Evolutionary conservation across 2,329 filamentous ascomycete species (phyloP).

Genomic region (Amauroascus verrucosus): DNA sequence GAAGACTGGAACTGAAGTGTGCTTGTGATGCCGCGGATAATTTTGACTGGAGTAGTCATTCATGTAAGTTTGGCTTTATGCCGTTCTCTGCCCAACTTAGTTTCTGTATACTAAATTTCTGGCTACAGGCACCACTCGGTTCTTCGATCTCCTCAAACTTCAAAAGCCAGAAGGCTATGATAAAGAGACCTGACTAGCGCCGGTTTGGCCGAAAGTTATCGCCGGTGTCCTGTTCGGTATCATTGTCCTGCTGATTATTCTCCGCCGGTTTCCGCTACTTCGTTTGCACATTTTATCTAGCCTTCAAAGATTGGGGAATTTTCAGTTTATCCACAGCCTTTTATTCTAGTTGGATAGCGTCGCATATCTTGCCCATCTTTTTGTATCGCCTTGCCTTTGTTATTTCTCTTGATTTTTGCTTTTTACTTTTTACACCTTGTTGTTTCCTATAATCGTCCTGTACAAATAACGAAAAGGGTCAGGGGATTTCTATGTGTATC

Average conservation of each 20-base stretch:
- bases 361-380: neutral
- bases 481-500: neutral
- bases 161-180: constrained; percentile 80
- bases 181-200: constrained; percentile 32
- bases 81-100: neutral
- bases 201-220: constrained; percentile 19
- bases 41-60: constrained; percentile 99
- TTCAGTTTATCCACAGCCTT: neutral
- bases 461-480: neutral
- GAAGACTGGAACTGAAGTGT: constrained; percentile 73
- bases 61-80: constrained; percentile 57
- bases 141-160: constrained; percentile 71
- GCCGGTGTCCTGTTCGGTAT: neutral
- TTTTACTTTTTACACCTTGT: neutral
- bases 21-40: constrained; percentile 93
- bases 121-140: constrained; percentile 64
- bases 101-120: neutral
- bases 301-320: neutral
- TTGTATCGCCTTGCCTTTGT: neutral
- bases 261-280: neutral
- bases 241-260: neutral
- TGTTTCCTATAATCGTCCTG: neutral
- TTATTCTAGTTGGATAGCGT: neutral
- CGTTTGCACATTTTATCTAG: neutral
- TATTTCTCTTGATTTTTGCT: neutral